Evolutionary conservation across 2,329 filamentous ascomycete genomes (phyloP).

Genomic region (Hypoxylon rubiginosum): DNA sequence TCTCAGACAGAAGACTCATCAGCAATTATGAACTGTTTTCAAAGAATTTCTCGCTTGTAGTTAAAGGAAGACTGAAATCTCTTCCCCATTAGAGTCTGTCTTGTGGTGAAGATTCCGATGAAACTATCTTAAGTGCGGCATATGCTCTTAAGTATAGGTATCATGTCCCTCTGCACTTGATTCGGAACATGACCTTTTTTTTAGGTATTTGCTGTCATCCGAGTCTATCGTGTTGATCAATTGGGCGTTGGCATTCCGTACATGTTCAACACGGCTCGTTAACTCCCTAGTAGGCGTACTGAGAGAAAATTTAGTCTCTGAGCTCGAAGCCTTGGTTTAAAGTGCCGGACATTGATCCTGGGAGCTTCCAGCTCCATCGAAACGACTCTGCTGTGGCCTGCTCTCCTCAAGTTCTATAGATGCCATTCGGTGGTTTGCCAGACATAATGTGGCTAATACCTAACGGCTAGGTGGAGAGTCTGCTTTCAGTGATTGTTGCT

Average conservation of each 20-base stretch:
- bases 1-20: too few species aligned
- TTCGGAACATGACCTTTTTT: background rate
- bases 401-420: background rate
- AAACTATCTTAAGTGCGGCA: background rate
- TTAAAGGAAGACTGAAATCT: too few species aligned
- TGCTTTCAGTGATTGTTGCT: slow-evolving; percentile 10
- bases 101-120: background rate
- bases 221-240: background rate
- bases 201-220: background rate
- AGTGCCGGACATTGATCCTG: background rate
- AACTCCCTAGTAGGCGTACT: background rate
- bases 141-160: background rate
- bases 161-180: background rate
- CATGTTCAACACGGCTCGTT: background rate
- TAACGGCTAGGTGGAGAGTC: slow-evolving; percentile 27
- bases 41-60: too few species aligned
- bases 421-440: background rate
- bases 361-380: background rate
- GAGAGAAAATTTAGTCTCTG: background rate
- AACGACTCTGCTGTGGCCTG: background rate
- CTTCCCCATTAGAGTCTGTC: background rate
- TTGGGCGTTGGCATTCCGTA: too few species aligned
- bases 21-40: too few species aligned
- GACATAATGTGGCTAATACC: background rate
- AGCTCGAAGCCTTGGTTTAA: background rate